A percentile compares a stretch with the other conserved stretches of the same genome.
Evolutionary conservation across 352 stramenopile genomes (phyloP).

Genomic region (Phytopythium boreale): DNA sequence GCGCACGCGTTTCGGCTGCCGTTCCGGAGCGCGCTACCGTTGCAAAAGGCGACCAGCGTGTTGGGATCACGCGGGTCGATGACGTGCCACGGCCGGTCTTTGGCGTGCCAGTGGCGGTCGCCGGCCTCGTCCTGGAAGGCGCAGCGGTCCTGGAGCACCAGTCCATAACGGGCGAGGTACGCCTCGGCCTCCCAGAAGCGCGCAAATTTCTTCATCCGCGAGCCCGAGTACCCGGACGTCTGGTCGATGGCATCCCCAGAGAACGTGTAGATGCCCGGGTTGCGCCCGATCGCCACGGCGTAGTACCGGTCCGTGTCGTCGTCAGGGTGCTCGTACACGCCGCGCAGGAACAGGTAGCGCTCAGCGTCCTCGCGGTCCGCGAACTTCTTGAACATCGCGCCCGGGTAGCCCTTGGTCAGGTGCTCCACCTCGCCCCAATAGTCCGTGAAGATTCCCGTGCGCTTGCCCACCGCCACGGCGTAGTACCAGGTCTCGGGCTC

Average conservation of each 20-base stretch:
- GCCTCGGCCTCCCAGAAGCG: slow-evolving; percentile 29
- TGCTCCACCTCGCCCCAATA: not conserved
- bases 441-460: slow-evolving; percentile 10
- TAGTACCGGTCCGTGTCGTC: slow-evolving; percentile 33
- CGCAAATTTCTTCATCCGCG: slow-evolving; percentile 56
- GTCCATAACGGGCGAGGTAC: slow-evolving; percentile 15
- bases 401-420: slow-evolving; percentile 2
- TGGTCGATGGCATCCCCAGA: slow-evolving; percentile 35
- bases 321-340: slow-evolving; percentile 1
- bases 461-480: slow-evolving; percentile 2
- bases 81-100: slow-evolving; percentile 7
- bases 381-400: slow-evolving; percentile 8
- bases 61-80: not conserved
- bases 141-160: not conserved
- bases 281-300: slow-evolving; percentile 42
- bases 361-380: not conserved
- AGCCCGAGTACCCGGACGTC: slow-evolving; percentile 39
- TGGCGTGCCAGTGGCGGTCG: slow-evolving; percentile 1
- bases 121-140: slow-evolving; percentile 1
- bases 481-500: not conserved
- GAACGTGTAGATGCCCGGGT: slow-evolving; percentile 40
- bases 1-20: not conserved
- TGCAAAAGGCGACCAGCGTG: slow-evolving; percentile 6
- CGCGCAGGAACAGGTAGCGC: slow-evolving; percentile 3
- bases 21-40: slow-evolving; percentile 12